Evolutionary conservation across 306 rosid genomes (phyloP), one percentile per base, ranked within the genome.

Genomic region (Notholithocarpus densiflorus): DNA sequence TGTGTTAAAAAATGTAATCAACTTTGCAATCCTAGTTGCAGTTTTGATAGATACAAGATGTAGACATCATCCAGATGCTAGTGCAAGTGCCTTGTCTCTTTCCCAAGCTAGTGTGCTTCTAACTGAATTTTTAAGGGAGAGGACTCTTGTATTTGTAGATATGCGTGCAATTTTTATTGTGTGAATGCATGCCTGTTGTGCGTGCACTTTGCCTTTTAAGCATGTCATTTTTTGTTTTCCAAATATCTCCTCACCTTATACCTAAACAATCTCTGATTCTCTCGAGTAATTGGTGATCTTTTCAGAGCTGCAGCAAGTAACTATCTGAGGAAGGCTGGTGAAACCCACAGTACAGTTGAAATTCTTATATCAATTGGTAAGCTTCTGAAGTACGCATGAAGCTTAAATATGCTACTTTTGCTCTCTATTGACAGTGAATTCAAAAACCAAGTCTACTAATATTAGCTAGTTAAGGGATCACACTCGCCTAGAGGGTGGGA

Each of bases 301-400:
- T 84, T 55, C 91, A 93, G 97, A 86, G 80, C 23, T 32, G 89
- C 83, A 5, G 96, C 98, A 29, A 91, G 96, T 86, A 86, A 65
- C 80, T 89, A 95, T 84, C 89, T 95, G 76, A 84, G 85, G 87
- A 85, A 78, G 87, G 97, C 97, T 20, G 98, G 98, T 37, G 97
- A 92, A 80, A 80, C 87, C 75, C 98, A 89, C 17, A 97, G 78
- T 73, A 91, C 96, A 2, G 97, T 92, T 53, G 82, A 82, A 83
- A 90, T 95, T 83, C 82, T 80, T 18, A 70, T 95, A 62, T 89
- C 98, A 21, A 76, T 92, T 2, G 98, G 98, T 91, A 77, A 88
- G 97, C 61, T 81, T 71, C 79, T 72, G 32, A 80, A 73, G 14
- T 40, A 59, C 2, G 5, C 10, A 18, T 40, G 6, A 32, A 62